Evolutionary conservation across 2,329 filamentous ascomycete genomes (phyloP).

Genomic region (Alternaria infectoria): DNA sequence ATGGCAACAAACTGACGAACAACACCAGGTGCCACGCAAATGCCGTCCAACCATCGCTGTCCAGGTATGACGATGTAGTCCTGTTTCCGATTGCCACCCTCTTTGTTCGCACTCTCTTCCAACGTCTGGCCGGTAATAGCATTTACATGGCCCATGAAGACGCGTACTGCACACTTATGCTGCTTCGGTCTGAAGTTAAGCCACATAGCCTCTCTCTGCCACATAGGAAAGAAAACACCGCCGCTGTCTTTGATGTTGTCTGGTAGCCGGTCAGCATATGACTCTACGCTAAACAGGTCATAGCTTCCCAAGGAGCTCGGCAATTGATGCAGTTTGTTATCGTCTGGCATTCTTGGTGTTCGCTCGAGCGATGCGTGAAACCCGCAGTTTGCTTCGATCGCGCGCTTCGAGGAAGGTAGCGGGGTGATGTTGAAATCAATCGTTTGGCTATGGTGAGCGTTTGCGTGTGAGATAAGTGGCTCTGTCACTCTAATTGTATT

Average conservation of each 20-base stretch:
- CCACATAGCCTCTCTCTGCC: slow-evolving; percentile 5
- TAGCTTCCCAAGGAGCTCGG: not conserved
- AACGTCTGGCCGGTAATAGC: not conserved
- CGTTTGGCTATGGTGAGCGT: no score
- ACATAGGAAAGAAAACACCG: not conserved
- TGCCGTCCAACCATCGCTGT: no score
- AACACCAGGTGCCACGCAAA: no score
- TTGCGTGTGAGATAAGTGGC: no score
- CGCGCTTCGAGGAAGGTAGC: no score
- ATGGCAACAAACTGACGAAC: no score
- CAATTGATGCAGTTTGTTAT: not conserved
- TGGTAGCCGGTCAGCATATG: not conserved
- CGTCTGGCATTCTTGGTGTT: not conserved
- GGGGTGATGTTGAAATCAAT: no score
- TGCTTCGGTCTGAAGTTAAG: not conserved
- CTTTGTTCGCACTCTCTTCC: no score
- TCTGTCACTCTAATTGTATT: no score
- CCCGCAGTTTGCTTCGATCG: not conserved
- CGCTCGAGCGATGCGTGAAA: not conserved
- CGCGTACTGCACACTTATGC: not conserved
- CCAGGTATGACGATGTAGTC: no score
- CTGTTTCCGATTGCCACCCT: no score
- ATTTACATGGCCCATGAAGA: not conserved
- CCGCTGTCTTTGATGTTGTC: not conserved
- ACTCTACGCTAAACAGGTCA: not conserved